Base-by-base conservation (phyloP, 202 grass and related monocot species). In the Setaria italica region DNA sequence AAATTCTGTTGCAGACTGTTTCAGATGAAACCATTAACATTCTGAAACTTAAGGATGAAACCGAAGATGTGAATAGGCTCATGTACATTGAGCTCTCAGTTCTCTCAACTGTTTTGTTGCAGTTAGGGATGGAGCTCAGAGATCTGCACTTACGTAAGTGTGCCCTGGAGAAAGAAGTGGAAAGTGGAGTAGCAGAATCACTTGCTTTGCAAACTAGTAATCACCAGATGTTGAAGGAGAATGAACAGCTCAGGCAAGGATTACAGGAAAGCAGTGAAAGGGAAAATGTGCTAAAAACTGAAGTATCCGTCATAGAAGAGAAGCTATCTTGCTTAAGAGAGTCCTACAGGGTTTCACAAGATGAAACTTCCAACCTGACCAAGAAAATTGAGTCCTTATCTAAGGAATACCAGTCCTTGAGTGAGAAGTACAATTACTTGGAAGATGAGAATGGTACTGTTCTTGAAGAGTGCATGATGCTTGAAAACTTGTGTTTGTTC, bases 401-500 rank as follows among this genome's bases (percentile, higher is more conserved):
- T 30, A 87, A 80, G 51, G 90, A 98, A 86, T 76, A 86, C 12
- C 59, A 87, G 32, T 67, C 66, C 42, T 94, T 91, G 76, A 78
- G 88, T 68, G 78, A 89, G 81, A 92, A 82, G 70, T 84, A 80
- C 74, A 80, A 80, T 74, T 53, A 64, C 55, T 81, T 91, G 88
- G 86, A 90, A 80, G 62, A 85, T 74, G 90, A 92, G n/a, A 87
- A 91, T 43, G 21, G 17, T 51, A 30, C 67, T 62, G 21, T 85
- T 77, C 68, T 95, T 85, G 65, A 85, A 67, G 91, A 99, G 82
- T 89, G 84, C 54, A 89, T 94, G 88, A 96, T 76, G 79, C 88
- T 94, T 15, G 88, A 92, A 45, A 90, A 99, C 85, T 82, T 94
- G 57, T 92, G 67, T 88, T 91, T 90, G 19, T 94, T 96, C 77